phyloP scores from a whole-genome alignment of 495 filamentous ascomycete species.

The Podospora pseudopauciseta region DNA sequence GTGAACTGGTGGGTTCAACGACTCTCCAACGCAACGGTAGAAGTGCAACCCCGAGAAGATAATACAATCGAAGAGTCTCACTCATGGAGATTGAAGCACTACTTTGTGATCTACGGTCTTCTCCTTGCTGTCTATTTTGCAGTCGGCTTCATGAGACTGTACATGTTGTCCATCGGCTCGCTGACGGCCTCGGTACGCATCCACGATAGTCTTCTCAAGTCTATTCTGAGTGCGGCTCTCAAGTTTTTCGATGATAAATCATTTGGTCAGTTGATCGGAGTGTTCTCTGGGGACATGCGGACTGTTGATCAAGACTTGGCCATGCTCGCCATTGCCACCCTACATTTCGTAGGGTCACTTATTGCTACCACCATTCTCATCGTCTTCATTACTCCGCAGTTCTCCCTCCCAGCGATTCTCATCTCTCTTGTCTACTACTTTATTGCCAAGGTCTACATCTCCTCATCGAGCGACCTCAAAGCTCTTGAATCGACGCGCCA shows the following conservation, averaged over 20 bases:
- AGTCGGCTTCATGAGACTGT: constrained; percentile 19
- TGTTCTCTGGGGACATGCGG: constrained; percentile 13
- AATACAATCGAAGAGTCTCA: constrained; percentile 3
- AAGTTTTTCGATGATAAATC: constrained; percentile 18
- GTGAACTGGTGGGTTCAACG: constrained; percentile 20
- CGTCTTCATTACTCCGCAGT: constrained; percentile 12
- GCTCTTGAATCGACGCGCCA: constrained; percentile 11
- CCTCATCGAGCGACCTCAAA: constrained; percentile 11
- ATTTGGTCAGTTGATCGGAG: constrained; percentile 12
- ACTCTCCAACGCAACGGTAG: constrained; percentile 16
- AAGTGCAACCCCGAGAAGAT: background rate
- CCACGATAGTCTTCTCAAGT: constrained; percentile 13
- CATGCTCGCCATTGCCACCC: constrained; percentile 15
- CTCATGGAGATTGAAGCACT: constrained; percentile 12
- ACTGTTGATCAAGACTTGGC: constrained; percentile 16
- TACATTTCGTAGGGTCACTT: constrained; percentile 13
- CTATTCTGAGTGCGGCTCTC: constrained; percentile 13
- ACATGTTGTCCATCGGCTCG: constrained; percentile 15
- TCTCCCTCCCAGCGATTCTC: constrained; percentile 12
- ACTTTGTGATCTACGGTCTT: constrained; percentile 15
- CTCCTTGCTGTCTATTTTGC: constrained; percentile 13
- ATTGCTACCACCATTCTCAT: constrained; percentile 13
- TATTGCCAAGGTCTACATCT: constrained; percentile 14
- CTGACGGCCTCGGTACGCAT: constrained; percentile 15
- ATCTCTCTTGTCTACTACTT: constrained; percentile 13